Evolutionary conservation across 139 green algal genomes (phyloP).

Genomic region (Microglena sp.): DNA sequence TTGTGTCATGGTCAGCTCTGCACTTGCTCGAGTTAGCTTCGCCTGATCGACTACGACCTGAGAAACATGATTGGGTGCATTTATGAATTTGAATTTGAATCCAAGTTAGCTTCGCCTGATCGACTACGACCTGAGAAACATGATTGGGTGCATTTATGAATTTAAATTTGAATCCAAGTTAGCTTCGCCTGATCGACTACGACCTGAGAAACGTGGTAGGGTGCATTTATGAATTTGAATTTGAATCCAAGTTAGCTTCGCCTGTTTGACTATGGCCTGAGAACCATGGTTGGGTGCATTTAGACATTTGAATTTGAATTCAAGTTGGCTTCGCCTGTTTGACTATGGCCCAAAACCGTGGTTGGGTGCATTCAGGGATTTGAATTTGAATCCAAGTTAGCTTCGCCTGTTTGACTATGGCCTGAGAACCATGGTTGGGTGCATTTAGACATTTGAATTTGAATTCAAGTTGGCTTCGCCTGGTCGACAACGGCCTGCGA

Average conservation of each 20-base stretch:
- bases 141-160: conserved; percentile 14
- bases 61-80: conserved; percentile 14
- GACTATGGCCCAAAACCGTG: conserved; percentile 36
- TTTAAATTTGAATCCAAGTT: conserved; percentile 2
- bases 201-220: conserved; percentile 30
- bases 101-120: conserved; percentile 38
- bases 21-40: conserved; percentile 31
- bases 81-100: background rate
- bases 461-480: conserved; percentile 30
- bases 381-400: background rate
- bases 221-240: conserved; percentile 6
- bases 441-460: no score
- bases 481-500: conserved; percentile 46
- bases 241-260: conserved; percentile 26
- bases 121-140: conserved; percentile 38
- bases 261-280: conserved; percentile 46
- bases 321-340: conserved; percentile 3
- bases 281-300: conserved; percentile 15
- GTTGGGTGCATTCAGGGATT: conserved; percentile 10
- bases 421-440: background rate
- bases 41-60: conserved; percentile 48
- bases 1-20: conserved; percentile 63
- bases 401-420: conserved; percentile 1
- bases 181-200: conserved; percentile 44
- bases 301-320: background rate